Evolutionary conservation across 2,329 filamentous ascomycete genomes (phyloP).

Genomic region (Cladosporium sp.): DNA sequence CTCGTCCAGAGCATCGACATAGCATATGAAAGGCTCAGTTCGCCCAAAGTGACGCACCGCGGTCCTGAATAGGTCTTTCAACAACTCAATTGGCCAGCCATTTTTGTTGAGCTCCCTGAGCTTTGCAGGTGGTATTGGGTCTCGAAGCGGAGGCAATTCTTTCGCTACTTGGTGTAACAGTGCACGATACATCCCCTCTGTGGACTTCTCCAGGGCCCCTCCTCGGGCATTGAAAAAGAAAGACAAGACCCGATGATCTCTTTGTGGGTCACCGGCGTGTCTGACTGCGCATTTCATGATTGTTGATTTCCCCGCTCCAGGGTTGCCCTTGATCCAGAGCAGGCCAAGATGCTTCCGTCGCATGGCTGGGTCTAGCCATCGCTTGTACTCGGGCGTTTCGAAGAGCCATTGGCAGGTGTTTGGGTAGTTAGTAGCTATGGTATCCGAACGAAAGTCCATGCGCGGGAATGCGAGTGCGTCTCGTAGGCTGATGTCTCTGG

Average conservation of each 20-base stretch:
- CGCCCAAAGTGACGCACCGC: not conserved
- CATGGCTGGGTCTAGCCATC: not conserved
- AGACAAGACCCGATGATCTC: not conserved
- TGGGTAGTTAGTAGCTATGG: not conserved
- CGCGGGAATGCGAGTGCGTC: not conserved
- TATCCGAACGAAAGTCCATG: not conserved
- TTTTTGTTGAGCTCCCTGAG: not conserved
- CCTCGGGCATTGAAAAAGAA: constrained; percentile 48
- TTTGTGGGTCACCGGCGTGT: not conserved
- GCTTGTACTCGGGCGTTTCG: not conserved
- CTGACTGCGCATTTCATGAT: constrained; percentile 12
- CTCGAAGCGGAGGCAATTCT: not conserved
- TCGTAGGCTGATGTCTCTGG: not conserved
- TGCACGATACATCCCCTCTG: constrained; percentile 46
- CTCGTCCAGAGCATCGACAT: constrained; percentile 47
- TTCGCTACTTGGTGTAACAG: constrained; percentile 43
- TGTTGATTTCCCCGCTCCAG: constrained; percentile 17
- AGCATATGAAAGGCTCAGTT: constrained; percentile 8
- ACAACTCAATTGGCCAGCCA: not conserved
- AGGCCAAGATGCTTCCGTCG: constrained; percentile 5
- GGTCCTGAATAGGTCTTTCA: not conserved
- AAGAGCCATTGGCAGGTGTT: constrained; percentile 8
- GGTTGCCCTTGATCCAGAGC: constrained; percentile 17
- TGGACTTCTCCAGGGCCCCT: constrained; percentile 40
- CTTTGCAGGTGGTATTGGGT: not conserved